Evolutionary conservation across 768 basidiomycete species (phyloP).

Genomic region (Naganishia randhawae): DNA sequence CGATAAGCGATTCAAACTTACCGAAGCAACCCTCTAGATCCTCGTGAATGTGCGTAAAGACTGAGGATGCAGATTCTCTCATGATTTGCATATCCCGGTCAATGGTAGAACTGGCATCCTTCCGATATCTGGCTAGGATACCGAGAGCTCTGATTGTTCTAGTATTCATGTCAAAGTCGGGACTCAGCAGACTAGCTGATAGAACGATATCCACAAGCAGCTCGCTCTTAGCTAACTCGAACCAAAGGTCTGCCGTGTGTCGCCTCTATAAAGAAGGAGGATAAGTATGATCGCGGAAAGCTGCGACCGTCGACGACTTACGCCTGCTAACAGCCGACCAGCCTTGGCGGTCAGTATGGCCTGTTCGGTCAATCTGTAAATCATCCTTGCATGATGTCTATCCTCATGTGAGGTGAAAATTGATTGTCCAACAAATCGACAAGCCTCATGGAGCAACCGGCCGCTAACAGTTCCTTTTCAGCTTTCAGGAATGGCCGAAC

Average conservation of each 20-base stretch:
- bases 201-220: slow-evolving; percentile 5
- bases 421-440: slow-evolving; percentile 8
- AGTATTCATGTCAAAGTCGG: slow-evolving; percentile 15
- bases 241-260: slow-evolving; percentile 5
- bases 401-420: slow-evolving; percentile 5
- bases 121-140: neutral
- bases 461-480: neutral
- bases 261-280: neutral
- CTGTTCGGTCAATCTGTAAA: slow-evolving; percentile 8
- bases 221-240: slow-evolving; percentile 10
- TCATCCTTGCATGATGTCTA: slow-evolving; percentile 11
- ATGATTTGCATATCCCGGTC: slow-evolving; percentile 17
- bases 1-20: neutral
- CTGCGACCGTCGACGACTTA: neutral
- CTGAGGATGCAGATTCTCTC: slow-evolving; percentile 7
- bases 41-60: neutral
- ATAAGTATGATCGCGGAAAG: neutral
- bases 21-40: slow-evolving; percentile 10
- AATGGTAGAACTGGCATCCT: slow-evolving; percentile 2
- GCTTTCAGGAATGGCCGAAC: neutral
- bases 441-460: slow-evolving; percentile 9
- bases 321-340: slow-evolving; percentile 11
- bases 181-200: slow-evolving; percentile 4
- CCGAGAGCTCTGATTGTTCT: slow-evolving; percentile 1
- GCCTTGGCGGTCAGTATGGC: slow-evolving; percentile 14